Evolutionary conservation across 805 yeast genomes (phyloP).

Genomic region (Schizosaccharomyces osmophilus): DNA sequence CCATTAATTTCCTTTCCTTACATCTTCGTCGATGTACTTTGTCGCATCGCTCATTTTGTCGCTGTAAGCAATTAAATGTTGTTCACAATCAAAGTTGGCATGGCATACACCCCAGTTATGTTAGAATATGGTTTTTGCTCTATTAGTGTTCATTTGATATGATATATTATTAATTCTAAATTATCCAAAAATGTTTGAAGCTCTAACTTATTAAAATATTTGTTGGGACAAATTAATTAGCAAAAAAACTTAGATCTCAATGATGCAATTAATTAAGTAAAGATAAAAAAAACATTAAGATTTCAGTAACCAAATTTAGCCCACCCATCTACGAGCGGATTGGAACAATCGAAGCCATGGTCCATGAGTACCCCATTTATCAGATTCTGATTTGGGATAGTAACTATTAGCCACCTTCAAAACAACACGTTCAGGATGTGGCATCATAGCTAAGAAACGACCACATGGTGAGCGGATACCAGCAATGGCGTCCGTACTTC

Average conservation of each 20-base stretch:
- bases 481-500: constrained; percentile 78
- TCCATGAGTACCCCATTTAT: constrained; percentile 55
- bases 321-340: constrained; percentile 84
- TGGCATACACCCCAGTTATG: too few species aligned
- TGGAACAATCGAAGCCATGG: constrained; percentile 90
- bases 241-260: too few species aligned
- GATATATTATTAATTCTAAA: too few species aligned
- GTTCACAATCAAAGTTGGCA: too few species aligned
- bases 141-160: too few species aligned
- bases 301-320: constrained; percentile 1
- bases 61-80: too few species aligned
- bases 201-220: too few species aligned
- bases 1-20: background rate
- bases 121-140: too few species aligned
- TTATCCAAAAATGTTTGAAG: too few species aligned
- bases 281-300: too few species aligned
- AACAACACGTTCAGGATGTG: constrained; percentile 90
- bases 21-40: background rate
- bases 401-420: constrained; percentile 77
- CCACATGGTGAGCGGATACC: constrained; percentile 81
- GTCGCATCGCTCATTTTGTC: background rate
- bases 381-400: constrained; percentile 40
- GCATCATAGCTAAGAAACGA: constrained; percentile 94
- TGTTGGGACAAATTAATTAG: too few species aligned
- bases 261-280: too few species aligned